Evolutionary conservation across 176 grass and related monocot species (phyloP).

Genomic region (Cenchrus americanus): DNA sequence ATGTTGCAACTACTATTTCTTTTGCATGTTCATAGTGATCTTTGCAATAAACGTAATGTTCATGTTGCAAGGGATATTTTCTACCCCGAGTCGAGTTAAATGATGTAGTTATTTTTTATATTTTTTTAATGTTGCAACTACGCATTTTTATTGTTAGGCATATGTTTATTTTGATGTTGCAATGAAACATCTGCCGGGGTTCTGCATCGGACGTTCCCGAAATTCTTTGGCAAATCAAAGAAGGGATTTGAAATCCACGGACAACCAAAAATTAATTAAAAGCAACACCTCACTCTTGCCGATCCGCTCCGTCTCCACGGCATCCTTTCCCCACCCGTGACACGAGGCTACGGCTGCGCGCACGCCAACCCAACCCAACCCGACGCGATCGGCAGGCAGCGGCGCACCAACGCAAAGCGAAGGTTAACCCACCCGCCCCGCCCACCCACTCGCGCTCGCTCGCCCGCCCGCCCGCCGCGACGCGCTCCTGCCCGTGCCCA

Average conservation of each 20-base stretch:
- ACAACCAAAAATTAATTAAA: constrained; percentile 26
- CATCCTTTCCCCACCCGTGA: background rate
- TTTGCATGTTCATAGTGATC: too few relatives aligned
- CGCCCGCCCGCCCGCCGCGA: background rate
- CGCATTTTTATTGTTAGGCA: too few relatives aligned
- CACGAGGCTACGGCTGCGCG: background rate
- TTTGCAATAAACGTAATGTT: too few relatives aligned
- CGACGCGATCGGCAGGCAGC: constrained; percentile 23
- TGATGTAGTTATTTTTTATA: too few relatives aligned
- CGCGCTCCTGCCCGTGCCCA: background rate
- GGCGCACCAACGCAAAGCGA: constrained; percentile 35
- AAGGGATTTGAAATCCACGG: background rate
- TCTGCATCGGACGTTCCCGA: too few relatives aligned
- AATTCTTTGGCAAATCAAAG: background rate
- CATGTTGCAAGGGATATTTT: too few relatives aligned
- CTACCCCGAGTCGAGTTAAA: too few relatives aligned
- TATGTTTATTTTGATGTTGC: too few relatives aligned
- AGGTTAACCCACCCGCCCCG: constrained; percentile 5
- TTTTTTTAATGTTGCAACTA: too few relatives aligned
- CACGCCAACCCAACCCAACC: constrained; percentile 1
- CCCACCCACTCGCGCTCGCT: background rate
- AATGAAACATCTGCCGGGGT: too few relatives aligned
- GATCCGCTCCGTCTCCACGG: background rate
- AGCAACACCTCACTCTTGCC: constrained; percentile 7
- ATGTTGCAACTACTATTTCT: too few relatives aligned